Base-by-base conservation (phyloP, 768 basidiomycete genomes). In the Royoungia palumana region DNA sequence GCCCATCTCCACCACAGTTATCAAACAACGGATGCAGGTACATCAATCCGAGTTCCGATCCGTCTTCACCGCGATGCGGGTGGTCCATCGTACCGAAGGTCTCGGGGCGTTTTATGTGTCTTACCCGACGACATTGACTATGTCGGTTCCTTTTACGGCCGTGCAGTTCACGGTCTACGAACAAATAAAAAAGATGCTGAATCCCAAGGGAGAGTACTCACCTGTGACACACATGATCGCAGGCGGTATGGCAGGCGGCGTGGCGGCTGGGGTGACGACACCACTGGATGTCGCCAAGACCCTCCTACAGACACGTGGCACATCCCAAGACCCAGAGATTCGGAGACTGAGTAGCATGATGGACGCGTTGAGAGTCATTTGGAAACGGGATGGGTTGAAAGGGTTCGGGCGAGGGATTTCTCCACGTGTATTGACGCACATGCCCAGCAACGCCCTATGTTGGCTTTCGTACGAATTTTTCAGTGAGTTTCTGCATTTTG, bases 11-110 rank as follows among this genome's bases (percentile, higher is more conserved):
- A 55, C 51, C 57, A 43, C 67, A 97, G 95, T 99, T 60, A 91
- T 99, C 75, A 99, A 99, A 72, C 96, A 99, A 75, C 84, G 96
- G 44, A 97, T 99, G 96, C 96, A 99, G 70, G 77, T 98, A 48
- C 94, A 94, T 72, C 83, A 89, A 63, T 98, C 96, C 4, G 77
- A 87, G 66, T 94, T 92, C 70, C 86, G 86, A 38, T 91, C 89
- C 32, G 90, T 94, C 36, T 71, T 85, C 56, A 79, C 82, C n/a
- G 94, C 93, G 58, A 91, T 94, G 48, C 78, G 79, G 20, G 83
- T 85, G 12, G 88, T 99, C 44, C 93, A 92, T 70, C 78, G 71
- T 37, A 82, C 72, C 30, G 96, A 99, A 70, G 96, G 96, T 34
- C 66, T 96, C 39, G 60, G 72, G 32, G 96, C 96, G 9, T 98